phyloP scores from a whole-genome alignment of 768 basidiomycete species.

The Phylloporus arenicola region DNA sequence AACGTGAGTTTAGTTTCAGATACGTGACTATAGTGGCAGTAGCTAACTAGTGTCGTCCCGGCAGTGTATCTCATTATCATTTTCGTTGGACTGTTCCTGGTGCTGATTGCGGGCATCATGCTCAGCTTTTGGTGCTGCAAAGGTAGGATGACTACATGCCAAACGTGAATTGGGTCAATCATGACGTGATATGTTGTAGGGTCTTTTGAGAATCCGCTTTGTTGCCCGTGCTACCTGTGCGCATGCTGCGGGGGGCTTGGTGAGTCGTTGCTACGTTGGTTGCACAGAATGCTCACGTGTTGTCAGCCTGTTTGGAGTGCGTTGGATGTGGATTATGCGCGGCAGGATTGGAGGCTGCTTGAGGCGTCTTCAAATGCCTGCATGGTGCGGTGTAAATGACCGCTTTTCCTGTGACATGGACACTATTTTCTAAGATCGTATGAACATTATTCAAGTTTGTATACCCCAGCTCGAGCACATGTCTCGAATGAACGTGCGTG shows the following conservation, averaged over 20 bases:
- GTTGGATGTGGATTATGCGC: conserved; percentile 66
- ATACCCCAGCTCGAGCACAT: neutral
- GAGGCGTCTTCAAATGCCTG: neutral
- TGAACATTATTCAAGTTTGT: neutral
- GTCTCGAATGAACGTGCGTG: neutral
- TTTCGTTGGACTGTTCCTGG: conserved; percentile 58
- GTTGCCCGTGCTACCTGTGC: conserved; percentile 68
- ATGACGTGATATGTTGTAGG: conserved; percentile 27
- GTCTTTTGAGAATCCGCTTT: conserved; percentile 56
- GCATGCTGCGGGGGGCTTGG: conserved; percentile 68
- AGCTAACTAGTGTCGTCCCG: neutral
- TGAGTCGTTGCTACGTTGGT: conserved; percentile 23
- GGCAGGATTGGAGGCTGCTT: conserved; percentile 35
- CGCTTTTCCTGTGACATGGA: neutral
- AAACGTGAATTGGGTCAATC: neutral
- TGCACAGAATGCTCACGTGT: conserved; percentile 4
- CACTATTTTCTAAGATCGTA: neutral
- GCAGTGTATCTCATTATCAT: conserved; percentile 59
- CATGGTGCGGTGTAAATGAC: neutral
- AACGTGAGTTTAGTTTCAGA: conserved; percentile 32
- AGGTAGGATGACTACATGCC: conserved; percentile 30
- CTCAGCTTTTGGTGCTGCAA: conserved; percentile 63
- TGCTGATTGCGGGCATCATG: conserved; percentile 50
- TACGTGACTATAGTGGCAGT: neutral
- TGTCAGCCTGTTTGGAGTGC: conserved; percentile 59